These are phyloP conservation scores for Neurospora hispaniola DNA, from an alignment of 495 filamentous ascomycete species.

Conservation along the genomic window DNA sequence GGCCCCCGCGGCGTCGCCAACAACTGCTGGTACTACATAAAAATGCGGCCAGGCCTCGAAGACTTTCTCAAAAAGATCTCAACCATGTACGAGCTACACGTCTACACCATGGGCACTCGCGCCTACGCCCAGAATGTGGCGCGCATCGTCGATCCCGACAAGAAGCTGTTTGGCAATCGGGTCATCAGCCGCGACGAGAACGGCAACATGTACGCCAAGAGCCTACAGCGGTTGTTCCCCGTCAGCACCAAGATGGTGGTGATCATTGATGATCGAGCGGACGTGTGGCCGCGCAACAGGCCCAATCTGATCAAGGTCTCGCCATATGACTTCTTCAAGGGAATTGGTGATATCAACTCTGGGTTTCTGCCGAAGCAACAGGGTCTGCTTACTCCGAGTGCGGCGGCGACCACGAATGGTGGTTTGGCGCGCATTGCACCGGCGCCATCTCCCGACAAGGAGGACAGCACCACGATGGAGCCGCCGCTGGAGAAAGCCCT, in stretches of 20 bases:
- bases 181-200: constrained; percentile 96
- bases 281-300: constrained; percentile 94
- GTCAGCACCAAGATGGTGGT: constrained; percentile 98
- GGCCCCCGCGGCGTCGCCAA: constrained; percentile 52
- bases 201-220: constrained; percentile 82
- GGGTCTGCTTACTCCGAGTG: constrained; percentile 45
- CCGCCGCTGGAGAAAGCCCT: constrained; percentile 30
- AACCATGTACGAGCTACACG: constrained; percentile 83
- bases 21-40: constrained; percentile 92
- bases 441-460: constrained; percentile 7
- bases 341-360: constrained; percentile 98
- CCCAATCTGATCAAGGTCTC: constrained; percentile 89
- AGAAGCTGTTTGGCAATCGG: constrained; percentile 82
- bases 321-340: constrained; percentile 95
- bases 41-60: constrained; percentile 84
- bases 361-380: constrained; percentile 88
- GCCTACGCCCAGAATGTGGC: constrained; percentile 89
- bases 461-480: constrained; percentile 1
- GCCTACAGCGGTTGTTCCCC: constrained; percentile 82
- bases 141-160: constrained; percentile 81
- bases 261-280: constrained; percentile 94
- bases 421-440: constrained; percentile 1
- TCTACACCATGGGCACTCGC: constrained; percentile 98
- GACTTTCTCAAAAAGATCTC: constrained; percentile 73
- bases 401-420: constrained; percentile 10